Base-by-base conservation (phyloP, 352 stramenopile species). In the Saprolegnia diclina region DNA sequence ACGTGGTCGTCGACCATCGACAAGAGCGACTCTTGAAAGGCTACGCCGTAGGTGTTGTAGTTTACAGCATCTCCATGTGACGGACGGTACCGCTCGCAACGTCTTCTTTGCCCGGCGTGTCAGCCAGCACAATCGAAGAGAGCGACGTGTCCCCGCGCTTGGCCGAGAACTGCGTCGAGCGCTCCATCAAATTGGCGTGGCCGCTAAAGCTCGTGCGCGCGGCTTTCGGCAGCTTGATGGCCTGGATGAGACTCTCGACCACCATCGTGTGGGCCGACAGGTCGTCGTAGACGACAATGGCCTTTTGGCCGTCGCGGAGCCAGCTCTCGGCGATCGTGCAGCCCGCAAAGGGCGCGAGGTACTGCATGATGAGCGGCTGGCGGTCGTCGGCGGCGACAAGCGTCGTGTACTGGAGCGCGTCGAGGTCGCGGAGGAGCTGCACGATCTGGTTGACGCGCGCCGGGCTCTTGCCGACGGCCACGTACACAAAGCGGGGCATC, bases 261-360 rank as follows among this genome's bases (percentile, higher is more conserved):
- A 90, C 77, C 53, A 71, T 83, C 66, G 79, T 90, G 67, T 93
- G 85, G 2, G 78, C 84, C 5, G 85, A 80, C 50, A 93, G 62
- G 67, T 93, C 85, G 53, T 93, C 85, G 74, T 93, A 93, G 35
- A 93, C 73, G 22, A 93, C 80, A 9, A 93, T 76, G 64, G 79
- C 85, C 7, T 76, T 78, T n/a, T 62, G 72, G 6, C 78, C 82
- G 56, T 56, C 76, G 57, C 81, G 74, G 79, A 89, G 88, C 45
- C 89, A 81, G 64, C 78, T 87, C 71, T 93, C 85, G 29, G 82
- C 83, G 37, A 93, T 68, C 1, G 82, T 79, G 56, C 81, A 90
- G n/a, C 85, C 85, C 0, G 81, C 79, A 67, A 93, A 93, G n/a
- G 85, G 85, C 56, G 85, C 76, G 46, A 93, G 73, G 74, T 90